phyloP scores from a whole-genome alignment of 2,329 filamentous ascomycete species.

The Thelonectria rubi region DNA sequence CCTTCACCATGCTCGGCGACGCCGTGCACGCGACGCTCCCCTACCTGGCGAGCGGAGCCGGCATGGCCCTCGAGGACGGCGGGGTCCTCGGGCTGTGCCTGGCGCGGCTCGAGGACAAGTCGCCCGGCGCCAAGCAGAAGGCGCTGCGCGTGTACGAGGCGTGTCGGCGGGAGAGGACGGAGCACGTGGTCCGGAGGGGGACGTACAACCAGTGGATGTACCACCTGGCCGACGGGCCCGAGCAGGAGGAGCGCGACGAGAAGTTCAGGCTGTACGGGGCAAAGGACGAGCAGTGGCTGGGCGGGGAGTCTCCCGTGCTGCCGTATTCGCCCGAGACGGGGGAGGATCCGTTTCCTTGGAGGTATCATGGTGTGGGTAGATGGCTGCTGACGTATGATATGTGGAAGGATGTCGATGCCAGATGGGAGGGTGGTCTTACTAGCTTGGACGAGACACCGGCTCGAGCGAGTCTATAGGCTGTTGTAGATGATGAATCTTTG shows the following conservation, averaged over 20 bases:
- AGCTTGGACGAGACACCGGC: background rate
- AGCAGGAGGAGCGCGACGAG: slow-evolving; percentile 62
- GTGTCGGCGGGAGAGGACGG: slow-evolving; percentile 66
- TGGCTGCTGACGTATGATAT: slow-evolving; percentile 54
- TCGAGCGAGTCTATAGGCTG: slow-evolving; percentile 24
- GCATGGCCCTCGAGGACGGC: slow-evolving; percentile 69
- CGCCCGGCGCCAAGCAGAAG: slow-evolving; percentile 45
- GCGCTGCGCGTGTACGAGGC: slow-evolving; percentile 62
- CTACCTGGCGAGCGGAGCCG: slow-evolving; percentile 65
- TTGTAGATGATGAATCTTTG: background rate
- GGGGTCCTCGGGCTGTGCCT: slow-evolving; percentile 66
- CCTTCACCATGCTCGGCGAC: slow-evolving; percentile 69
- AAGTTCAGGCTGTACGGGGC: slow-evolving; percentile 45
- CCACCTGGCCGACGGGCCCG: slow-evolving; percentile 66
- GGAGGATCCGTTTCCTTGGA: slow-evolving; percentile 53
- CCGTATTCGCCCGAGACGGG: slow-evolving; percentile 45
- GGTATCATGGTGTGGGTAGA: slow-evolving; percentile 50
- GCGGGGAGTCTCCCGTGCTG: slow-evolving; percentile 33
- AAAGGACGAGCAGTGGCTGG: slow-evolving; percentile 45
- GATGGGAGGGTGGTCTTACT: slow-evolving; percentile 35
- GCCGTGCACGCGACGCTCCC: slow-evolving; percentile 72
- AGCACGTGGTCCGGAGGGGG: slow-evolving; percentile 66
- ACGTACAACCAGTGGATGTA: slow-evolving; percentile 71
- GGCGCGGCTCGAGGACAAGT: slow-evolving; percentile 53
- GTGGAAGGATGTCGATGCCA: slow-evolving; percentile 49